Evolutionary conservation across 2,329 filamentous ascomycete genomes (phyloP).

Genomic region (Escovopsis weberi): DNA sequence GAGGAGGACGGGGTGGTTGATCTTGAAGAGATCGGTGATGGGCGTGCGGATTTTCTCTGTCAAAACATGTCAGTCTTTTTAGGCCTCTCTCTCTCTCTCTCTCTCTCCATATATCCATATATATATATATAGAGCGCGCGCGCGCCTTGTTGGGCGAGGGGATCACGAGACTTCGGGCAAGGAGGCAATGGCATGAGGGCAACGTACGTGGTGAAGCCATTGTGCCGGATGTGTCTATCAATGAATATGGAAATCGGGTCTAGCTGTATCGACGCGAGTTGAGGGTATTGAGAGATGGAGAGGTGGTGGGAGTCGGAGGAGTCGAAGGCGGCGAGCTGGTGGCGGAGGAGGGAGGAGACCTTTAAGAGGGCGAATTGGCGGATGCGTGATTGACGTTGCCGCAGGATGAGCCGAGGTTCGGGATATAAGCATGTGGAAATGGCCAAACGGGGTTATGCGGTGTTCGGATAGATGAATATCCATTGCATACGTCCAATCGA

Average conservation of each 20-base stretch:
- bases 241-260: too few relatives aligned
- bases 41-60: conserved; percentile 61
- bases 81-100: neutral
- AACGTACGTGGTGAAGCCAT: conserved; percentile 74
- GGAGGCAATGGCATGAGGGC: neutral
- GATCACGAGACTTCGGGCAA: neutral
- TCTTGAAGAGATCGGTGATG: conserved; percentile 90
- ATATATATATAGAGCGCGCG: neutral
- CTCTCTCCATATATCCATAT: neutral
- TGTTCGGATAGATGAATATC: too few relatives aligned
- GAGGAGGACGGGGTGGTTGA: conserved; percentile 90
- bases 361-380: neutral
- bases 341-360: conserved; percentile 5
- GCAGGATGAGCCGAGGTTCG: conserved; percentile 6
- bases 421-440: neutral
- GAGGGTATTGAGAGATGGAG: neutral
- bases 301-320: conserved; percentile 1
- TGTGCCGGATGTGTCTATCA: conserved; percentile 12
- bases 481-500: too few relatives aligned
- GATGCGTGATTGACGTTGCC: too few relatives aligned
- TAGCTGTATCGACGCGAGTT: too few relatives aligned
- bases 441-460: too few relatives aligned
- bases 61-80: neutral
- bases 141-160: too few relatives aligned
- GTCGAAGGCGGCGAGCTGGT: neutral